Evolutionary conservation across 768 basidiomycete species (phyloP).

Genomic region (Mycena crocata): DNA sequence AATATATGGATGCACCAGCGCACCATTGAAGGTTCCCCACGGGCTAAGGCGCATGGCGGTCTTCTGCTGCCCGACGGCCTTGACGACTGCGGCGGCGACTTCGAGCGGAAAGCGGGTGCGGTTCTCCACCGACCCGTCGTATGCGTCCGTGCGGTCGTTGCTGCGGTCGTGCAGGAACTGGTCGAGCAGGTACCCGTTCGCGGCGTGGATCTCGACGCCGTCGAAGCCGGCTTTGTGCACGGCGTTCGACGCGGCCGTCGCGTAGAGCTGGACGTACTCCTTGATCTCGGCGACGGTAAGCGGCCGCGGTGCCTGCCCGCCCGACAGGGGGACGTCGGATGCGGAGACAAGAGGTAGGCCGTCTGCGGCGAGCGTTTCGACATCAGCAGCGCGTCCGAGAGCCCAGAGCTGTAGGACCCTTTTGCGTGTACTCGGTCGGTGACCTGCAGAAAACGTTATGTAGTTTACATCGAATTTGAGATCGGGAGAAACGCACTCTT

Average conservation of each 20-base stretch:
- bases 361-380: neutral
- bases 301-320: slow-evolving; percentile 35
- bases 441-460: too few species aligned
- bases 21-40: neutral
- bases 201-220: slow-evolving; percentile 60
- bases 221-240: slow-evolving; percentile 62
- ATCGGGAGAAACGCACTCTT: too few species aligned
- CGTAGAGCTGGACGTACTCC: neutral
- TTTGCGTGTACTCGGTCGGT: slow-evolving; percentile 33
- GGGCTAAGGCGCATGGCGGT: neutral
- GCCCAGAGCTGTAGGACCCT: slow-evolving; percentile 21
- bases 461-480: too few species aligned
- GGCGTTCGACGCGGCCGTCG: neutral
- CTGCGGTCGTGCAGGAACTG: slow-evolving; percentile 58
- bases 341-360: neutral
- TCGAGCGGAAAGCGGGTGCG: slow-evolving; percentile 60
- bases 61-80: slow-evolving; percentile 34
- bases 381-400: neutral
- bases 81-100: slow-evolving; percentile 53
- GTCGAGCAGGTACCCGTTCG: slow-evolving; percentile 51
- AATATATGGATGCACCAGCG: too few species aligned
- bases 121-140: slow-evolving; percentile 51
- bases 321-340: slow-evolving; percentile 22
- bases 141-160: slow-evolving; percentile 53
- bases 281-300: slow-evolving; percentile 44